Conservation (phyloP, 2,329 filamentous ascomycete species). For the Myrmaecium sp. region DNA sequence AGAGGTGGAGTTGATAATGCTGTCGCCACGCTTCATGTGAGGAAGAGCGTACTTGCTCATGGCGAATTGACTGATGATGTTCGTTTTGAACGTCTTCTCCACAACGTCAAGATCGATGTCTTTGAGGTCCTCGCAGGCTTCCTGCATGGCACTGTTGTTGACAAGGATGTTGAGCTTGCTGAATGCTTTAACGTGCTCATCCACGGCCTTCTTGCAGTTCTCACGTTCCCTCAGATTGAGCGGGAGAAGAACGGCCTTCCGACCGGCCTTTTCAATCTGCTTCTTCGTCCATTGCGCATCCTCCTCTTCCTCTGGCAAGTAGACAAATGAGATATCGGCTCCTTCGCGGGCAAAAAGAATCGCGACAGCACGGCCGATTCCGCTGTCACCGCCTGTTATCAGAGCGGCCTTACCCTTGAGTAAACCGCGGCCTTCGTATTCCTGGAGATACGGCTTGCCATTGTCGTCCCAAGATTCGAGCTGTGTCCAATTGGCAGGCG, state of each 20-base stretch:
- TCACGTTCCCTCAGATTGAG: conserved; percentile 33
- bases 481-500: conserved; percentile 15
- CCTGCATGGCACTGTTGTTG: conserved; percentile 40
- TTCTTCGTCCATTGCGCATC: conserved; percentile 38
- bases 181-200: conserved; percentile 35
- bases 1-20: conserved; percentile 41
- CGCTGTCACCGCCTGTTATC: conserved; percentile 12
- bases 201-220: conserved; percentile 33
- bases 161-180: conserved; percentile 31
- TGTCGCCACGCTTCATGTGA: conserved; percentile 9
- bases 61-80: conserved; percentile 4
- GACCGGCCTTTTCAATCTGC: conserved; percentile 34
- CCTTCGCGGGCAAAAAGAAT: conserved; percentile 42
- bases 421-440: conserved; percentile 15
- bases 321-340: conserved; percentile 38
- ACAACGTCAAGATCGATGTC: conserved; percentile 39
- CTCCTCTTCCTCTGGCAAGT: conserved; percentile 37
- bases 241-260: conserved; percentile 29
- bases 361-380: conserved; percentile 28
- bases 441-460: conserved; percentile 14
- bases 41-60: conserved; percentile 4
- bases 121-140: conserved; percentile 34
- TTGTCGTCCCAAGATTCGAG: conserved; percentile 15
- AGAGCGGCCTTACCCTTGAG: conserved; percentile 16
- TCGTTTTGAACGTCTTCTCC: conserved; percentile 34